Base-by-base conservation (phyloP, 2,329 filamentous ascomycete species). In the Simplicillium aogashimaense region DNA sequence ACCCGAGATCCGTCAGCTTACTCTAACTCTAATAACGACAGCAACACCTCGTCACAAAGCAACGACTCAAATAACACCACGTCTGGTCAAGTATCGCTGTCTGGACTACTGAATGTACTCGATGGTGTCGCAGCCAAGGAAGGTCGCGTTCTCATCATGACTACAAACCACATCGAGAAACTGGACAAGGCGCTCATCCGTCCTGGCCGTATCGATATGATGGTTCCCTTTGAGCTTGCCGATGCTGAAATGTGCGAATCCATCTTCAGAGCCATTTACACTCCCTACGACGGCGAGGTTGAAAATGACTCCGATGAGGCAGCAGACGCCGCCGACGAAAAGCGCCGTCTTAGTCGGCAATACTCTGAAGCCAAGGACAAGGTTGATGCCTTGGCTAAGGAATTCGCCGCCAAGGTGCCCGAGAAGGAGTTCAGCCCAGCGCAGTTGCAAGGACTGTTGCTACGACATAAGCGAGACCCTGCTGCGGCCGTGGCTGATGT, bases 91-190 rank as follows among this genome's bases (percentile, higher is more conserved):
- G 60, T 92, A 35, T 86, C 83, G 1, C 70, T 92, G 2, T 87
- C 83, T 0, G 84, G 83, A 0, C 67, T 92, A 2, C 74, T 92
- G 36, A 92, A 92, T 58, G 82, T 85, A 36, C 79, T 92, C 32
- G 85, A 94, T 49, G 84, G 86, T 31, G 76, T 80, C 7, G 74
- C 74, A 14, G 77, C 74, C 8, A 74, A 78, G 46, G 76, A 81
- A 51, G 75, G 76, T 7, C 70, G 75, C n/a, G 65, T 79, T 5
- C 65, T 80, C 12, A 71, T 80, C 55, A 80, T 79, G 76, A 80
- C 76, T 3, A 79, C 76, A n/a, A 80, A 80, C 48, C 74, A 78
- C 53, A 40, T 76, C 1, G 74, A 79, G 45, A 75, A 74, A 50
- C 66, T 79, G 8, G 76, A 79, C 59, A 71, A 72, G 45, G 77